A percentile compares a stretch with the other conserved stretches of the same genome.
phyloP scores from a whole-genome alignment of 805 yeast genomes.

The Nakazawaea anatomiae region DNA sequence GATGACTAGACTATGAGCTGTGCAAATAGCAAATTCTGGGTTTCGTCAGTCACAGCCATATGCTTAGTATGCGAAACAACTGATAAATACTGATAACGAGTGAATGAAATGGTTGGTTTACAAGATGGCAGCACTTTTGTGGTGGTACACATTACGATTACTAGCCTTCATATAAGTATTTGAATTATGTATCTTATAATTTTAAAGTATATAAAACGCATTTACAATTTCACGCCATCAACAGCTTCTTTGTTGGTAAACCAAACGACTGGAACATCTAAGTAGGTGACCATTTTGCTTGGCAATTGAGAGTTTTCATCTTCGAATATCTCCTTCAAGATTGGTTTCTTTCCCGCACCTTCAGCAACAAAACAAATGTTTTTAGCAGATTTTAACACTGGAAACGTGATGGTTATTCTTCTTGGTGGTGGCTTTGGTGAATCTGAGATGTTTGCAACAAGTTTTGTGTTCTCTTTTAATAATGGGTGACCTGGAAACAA shows the following conservation, averaged over 20 bases:
- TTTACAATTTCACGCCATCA: conserved; percentile 38
- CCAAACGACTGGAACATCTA: conserved; percentile 63
- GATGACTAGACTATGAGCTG: not conserved
- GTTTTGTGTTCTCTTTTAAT: conserved; percentile 44
- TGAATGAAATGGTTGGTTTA: too few species aligned
- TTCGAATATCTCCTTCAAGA: conserved; percentile 66
- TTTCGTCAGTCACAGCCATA: too few species aligned
- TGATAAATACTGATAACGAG: too few species aligned
- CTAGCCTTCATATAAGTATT: too few species aligned
- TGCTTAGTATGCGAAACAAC: too few species aligned
- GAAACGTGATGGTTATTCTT: conserved; percentile 85
- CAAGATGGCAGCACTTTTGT: too few species aligned
- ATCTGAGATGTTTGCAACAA: conserved; percentile 64
- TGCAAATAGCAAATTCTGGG: not conserved
- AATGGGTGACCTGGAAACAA: conserved; percentile 80
- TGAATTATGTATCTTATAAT: too few species aligned
- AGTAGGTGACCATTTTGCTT: conserved; percentile 64
- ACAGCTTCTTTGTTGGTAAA: conserved; percentile 80
- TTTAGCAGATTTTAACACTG: conserved; percentile 51
- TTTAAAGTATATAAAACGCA: too few species aligned
- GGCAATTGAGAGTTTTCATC: conserved; percentile 50
- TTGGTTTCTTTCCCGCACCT: conserved; percentile 76
- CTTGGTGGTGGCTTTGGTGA: conserved; percentile 94
- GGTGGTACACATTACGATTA: too few species aligned
- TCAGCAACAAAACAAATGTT: conserved; percentile 80